A percentile compares a stretch with the other conserved stretches of the same genome.
Evolutionary conservation across 192 early-diverging fungal genomes (phyloP).

Genomic region (Coemansia sp.): DNA sequence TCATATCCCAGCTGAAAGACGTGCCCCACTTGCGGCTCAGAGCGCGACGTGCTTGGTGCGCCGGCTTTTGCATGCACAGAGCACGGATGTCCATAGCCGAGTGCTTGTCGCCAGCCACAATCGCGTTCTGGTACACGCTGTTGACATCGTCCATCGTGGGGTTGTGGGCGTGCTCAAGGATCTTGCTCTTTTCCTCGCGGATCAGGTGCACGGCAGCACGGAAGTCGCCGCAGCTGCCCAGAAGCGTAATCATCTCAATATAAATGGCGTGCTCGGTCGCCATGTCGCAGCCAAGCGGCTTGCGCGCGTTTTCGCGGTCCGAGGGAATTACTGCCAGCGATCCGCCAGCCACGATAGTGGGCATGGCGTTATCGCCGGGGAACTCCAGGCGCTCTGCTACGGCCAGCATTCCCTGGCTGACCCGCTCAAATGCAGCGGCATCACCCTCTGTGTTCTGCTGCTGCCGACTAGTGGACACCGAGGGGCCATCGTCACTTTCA

Average conservation of each 20-base stretch:
- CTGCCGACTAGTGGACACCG: background rate
- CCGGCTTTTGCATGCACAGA: slow-evolving; percentile 52
- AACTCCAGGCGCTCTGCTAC: slow-evolving; percentile 30
- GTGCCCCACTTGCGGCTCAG: slow-evolving; percentile 62
- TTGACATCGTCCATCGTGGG: slow-evolving; percentile 52
- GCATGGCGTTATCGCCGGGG: slow-evolving; percentile 25
- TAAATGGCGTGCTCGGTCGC: slow-evolving; percentile 57
- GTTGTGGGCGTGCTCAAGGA: slow-evolving; percentile 36
- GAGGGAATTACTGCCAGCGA: slow-evolving; percentile 32
- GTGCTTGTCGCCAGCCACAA: slow-evolving; percentile 55
- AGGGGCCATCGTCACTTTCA: background rate
- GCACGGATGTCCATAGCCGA: slow-evolving; percentile 49
- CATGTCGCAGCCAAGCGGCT: slow-evolving; percentile 53
- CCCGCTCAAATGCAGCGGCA: slow-evolving; percentile 18
- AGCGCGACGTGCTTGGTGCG: slow-evolving; percentile 29
- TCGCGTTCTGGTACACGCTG: slow-evolving; percentile 55
- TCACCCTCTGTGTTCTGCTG: slow-evolving; percentile 3
- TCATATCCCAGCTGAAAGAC: slow-evolving; percentile 54
- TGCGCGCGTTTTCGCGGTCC: slow-evolving; percentile 45
- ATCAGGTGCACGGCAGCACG: slow-evolving; percentile 53
- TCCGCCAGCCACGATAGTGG: slow-evolving; percentile 24
- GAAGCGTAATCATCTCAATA: slow-evolving; percentile 63
- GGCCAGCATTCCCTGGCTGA: slow-evolving; percentile 34
- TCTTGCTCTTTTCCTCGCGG: slow-evolving; percentile 42
- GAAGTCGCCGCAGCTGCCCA: slow-evolving; percentile 59